Percentiles rank a stretch among this genome's conserved stretches.
Evolutionary conservation across 148 eudicot species (phyloP).

Genomic region (Chenopodium berlandieri): DNA sequence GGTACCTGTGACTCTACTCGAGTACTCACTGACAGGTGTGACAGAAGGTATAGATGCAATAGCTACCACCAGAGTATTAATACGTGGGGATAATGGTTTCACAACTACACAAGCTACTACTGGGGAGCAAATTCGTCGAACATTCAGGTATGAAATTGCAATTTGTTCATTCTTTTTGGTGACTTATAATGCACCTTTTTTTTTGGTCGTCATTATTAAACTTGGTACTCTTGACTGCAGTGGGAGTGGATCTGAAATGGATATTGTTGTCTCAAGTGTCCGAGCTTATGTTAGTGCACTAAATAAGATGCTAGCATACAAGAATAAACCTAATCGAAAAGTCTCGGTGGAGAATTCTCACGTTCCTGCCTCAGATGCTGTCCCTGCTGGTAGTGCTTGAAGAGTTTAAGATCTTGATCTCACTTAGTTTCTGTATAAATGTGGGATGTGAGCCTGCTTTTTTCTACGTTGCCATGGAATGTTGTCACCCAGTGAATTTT

Average conservation of each 20-base stretch:
- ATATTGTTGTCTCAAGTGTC: slow-evolving; percentile 85
- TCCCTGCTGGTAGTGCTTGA: slow-evolving; percentile 23
- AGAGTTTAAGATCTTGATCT: background rate
- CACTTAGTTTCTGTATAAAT: slow-evolving; percentile 17
- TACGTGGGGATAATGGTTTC: slow-evolving; percentile 53
- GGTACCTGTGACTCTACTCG: slow-evolving; percentile 85
- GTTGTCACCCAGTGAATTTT: background rate
- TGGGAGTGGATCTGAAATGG: slow-evolving; percentile 91
- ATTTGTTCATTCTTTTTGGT: background rate
- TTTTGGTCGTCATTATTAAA: too few species aligned
- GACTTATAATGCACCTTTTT: background rate
- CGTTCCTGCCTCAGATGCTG: slow-evolving; percentile 22
- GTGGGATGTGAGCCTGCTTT: background rate
- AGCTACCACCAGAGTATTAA: slow-evolving; percentile 76
- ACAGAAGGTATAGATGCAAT: slow-evolving; percentile 95
- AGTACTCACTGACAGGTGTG: slow-evolving; percentile 73
- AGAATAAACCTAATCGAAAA: slow-evolving; percentile 32
- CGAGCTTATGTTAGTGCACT: slow-evolving; percentile 84
- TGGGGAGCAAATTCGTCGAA: slow-evolving; percentile 52
- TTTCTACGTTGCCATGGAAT: slow-evolving; percentile 8
- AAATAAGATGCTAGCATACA: slow-evolving; percentile 79
- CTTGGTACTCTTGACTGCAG: slow-evolving; percentile 35
- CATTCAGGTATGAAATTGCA: slow-evolving; percentile 54
- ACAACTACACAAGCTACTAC: slow-evolving; percentile 63
- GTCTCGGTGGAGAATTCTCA: slow-evolving; percentile 26